Evolutionary conservation across 1,284 basidiomycete genomes (phyloP), one percentile per base, ranked within the genome.

Genomic region (Bjerkandera adusta): DNA sequence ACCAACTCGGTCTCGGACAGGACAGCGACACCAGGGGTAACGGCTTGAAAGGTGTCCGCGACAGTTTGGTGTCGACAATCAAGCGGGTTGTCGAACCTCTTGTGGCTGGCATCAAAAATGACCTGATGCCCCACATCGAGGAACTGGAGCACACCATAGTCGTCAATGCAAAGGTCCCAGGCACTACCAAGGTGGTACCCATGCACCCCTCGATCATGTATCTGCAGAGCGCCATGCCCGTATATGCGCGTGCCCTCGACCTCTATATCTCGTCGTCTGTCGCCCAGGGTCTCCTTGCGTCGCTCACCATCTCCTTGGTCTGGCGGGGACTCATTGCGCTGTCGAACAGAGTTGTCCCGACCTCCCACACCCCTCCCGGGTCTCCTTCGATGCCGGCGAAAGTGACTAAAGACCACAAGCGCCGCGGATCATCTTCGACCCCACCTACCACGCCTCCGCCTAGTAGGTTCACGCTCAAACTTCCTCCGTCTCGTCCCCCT

Each of bases 321-420:
- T 90, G 88, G 88, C 77, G 76, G 11, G 79, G 76, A 3, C 71
- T 89, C 42, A 77, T 89, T 22, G 82, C 85, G 12, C 61, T 90
- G 18, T 72, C 83, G 12, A 73, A 85, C 62, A 76, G 87, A 22
- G 72, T 75, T 5, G 63, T 68, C 32, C 52, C 62, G 6, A 55
- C 66, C 3, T 48, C 65, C 3, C 70, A 76, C 1, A 74, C 74
- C 18, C 49, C 49, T 3, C 49, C 49, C 5, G 45, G 49, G 24
- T 50, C 49, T 16, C 47, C 47, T 32, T 47, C 43, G 4, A 15
- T 49, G 13, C 12, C 45, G 11, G 15, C 20, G 3, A 56, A 33
- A 39, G 44, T 57, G 42, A 22, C 47, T 16, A 58, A 58, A 50
- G 55, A 61, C 40, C 72, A 69, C 55, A 83, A 75, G 58, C 67